These are phyloP conservation scores for Phascolomyces articulosus DNA, from an alignment of 371 early-diverging fungal species.

Conservation along the genomic window DNA sequence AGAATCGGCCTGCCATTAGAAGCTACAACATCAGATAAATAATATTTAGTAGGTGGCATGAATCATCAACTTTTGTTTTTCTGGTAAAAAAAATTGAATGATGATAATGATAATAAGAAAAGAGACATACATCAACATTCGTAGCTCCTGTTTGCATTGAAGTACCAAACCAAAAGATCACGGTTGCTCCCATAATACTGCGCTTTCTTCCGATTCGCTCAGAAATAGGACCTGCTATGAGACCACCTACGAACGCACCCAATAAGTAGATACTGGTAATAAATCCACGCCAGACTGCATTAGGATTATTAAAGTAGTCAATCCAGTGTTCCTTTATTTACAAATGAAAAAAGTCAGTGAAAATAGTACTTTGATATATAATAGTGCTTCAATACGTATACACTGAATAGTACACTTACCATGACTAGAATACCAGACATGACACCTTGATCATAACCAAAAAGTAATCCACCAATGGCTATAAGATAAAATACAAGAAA, in stretches of 20 bases:
- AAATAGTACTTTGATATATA: too few relatives aligned
- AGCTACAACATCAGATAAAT: too few relatives aligned
- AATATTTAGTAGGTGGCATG: too few relatives aligned
- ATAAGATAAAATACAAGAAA: background rate
- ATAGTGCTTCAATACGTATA: background rate
- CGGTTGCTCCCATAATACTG: constrained; percentile 34
- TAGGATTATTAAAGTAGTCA: constrained; percentile 32
- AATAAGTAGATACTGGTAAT: constrained; percentile 39
- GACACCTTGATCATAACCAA: constrained; percentile 48
- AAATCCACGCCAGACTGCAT: constrained; percentile 31
- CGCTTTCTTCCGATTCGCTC: constrained; percentile 41
- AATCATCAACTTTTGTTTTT: too few relatives aligned
- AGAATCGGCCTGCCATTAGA: constrained; percentile 48
- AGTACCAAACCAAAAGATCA: constrained; percentile 36
- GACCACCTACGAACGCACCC: constrained; percentile 44
- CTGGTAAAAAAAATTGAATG: too few relatives aligned
- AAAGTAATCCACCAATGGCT: constrained; percentile 39
- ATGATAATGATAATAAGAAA: too few relatives aligned
- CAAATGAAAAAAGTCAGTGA: background rate
- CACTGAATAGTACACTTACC: background rate
- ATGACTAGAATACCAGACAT: constrained; percentile 32
- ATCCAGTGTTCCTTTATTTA: constrained; percentile 29
- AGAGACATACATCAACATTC: constrained; percentile 18
- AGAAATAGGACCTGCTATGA: constrained; percentile 34
- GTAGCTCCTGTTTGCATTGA: constrained; percentile 31